phyloP scores from a whole-genome alignment of 2,329 filamentous ascomycete species.

The Verticillium nubilum region DNA sequence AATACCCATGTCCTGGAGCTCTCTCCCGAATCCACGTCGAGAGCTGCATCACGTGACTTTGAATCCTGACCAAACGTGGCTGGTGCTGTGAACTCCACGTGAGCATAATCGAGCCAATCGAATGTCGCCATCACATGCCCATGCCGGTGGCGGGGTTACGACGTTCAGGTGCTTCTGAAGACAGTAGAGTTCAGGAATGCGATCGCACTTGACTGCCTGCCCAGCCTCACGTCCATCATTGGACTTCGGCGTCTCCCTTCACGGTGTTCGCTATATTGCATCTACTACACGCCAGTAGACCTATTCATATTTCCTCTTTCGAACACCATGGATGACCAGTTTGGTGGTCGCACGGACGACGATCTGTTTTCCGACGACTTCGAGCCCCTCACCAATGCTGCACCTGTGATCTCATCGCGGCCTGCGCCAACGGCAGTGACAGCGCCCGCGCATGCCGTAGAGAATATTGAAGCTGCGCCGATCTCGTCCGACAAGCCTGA shows the following conservation, averaged over 20 bases:
- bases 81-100: no score
- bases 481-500: neutral
- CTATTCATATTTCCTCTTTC: neutral
- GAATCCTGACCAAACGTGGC: no score
- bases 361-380: conserved; percentile 60
- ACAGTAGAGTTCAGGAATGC: neutral
- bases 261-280: neutral
- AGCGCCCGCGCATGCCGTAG: conserved; percentile 6
- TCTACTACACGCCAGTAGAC: neutral
- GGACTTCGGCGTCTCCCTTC: neutral
- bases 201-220: neutral
- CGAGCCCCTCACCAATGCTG: conserved; percentile 32
- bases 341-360: conserved; percentile 55
- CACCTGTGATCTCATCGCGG: neutral
- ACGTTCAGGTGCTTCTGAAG: neutral
- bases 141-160: neutral
- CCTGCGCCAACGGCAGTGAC: conserved; percentile 8
- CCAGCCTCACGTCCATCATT: neutral
- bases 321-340: conserved; percentile 52
- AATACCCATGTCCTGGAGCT: no score
- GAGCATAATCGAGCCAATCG: no score
- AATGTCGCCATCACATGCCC: no score
- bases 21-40: no score
- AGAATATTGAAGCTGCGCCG: neutral
- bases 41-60: no score